A percentile compares a stretch with the other conserved stretches of the same genome.
These are phyloP conservation scores for Gilbertella persicaria DNA, from an alignment of 371 early-diverging fungal species.

Conservation along the genomic window DNA sequence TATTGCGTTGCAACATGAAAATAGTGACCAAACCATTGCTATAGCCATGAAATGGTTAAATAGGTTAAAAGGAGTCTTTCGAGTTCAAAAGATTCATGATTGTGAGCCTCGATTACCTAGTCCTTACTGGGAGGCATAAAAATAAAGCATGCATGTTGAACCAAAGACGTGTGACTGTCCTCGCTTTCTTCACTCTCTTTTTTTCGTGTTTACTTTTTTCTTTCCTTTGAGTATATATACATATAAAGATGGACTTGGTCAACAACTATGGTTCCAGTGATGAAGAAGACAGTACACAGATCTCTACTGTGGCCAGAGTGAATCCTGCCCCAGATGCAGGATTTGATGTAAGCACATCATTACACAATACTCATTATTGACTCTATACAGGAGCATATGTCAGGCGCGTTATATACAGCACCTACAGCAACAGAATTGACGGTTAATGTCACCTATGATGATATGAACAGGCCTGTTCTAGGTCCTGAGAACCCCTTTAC, in stretches of 20 bases:
- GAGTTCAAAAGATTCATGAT: constrained; percentile 45
- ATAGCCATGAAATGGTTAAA: constrained; percentile 52
- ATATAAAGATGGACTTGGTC: constrained; percentile 38
- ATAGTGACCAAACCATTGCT: constrained; percentile 41
- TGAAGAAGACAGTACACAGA: constrained; percentile 39
- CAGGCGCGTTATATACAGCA: constrained; percentile 54
- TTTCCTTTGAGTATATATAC: background rate
- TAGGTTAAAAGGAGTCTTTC: constrained; percentile 34
- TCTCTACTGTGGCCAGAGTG: constrained; percentile 26
- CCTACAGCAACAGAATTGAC: constrained; percentile 70
- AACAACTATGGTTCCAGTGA: constrained; percentile 60
- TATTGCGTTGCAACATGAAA: constrained; percentile 55
- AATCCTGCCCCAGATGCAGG: constrained; percentile 79
- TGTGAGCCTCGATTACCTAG: constrained; percentile 40
- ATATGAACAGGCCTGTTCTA: constrained; percentile 62
- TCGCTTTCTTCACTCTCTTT: background rate
- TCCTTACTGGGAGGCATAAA: constrained; percentile 49
- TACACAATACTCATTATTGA: background rate
- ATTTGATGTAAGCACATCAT: constrained; percentile 56
- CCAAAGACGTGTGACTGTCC: background rate
- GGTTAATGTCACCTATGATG: constrained; percentile 80
- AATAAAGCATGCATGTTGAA: background rate
- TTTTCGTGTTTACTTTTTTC: constrained; percentile 5
- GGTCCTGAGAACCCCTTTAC: constrained; percentile 83
- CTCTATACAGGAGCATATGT: constrained; percentile 21